Conservation (phyloP, 1,284 basidiomycete genomes). For the Trametes pubescens region DNA sequence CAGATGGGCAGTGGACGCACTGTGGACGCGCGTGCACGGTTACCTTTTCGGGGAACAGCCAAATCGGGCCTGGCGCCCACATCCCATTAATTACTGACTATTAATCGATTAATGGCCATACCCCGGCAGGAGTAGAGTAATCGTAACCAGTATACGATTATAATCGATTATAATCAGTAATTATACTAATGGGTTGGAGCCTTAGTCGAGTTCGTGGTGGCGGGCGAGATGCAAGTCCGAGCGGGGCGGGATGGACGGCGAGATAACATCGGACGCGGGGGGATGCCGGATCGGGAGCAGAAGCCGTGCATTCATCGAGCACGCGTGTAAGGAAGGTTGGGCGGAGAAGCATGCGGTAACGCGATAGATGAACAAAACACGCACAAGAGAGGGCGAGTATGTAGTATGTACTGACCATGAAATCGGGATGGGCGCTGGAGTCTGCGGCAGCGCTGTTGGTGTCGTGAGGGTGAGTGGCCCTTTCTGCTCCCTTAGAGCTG, state of each 20-base stretch:
- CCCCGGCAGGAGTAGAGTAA: too few relatives aligned
- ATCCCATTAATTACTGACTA: too few relatives aligned
- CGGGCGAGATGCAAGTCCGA: constrained; percentile 4
- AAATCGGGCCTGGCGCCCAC: too few relatives aligned
- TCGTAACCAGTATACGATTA: too few relatives aligned
- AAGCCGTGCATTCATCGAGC: background rate
- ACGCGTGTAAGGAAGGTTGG: background rate
- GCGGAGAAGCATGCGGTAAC: background rate
- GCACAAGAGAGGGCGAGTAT: background rate
- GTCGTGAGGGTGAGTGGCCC: background rate
- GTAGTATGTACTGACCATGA: background rate
- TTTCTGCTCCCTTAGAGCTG: background rate
- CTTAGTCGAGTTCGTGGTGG: too few relatives aligned
- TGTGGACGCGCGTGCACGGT: too few relatives aligned
- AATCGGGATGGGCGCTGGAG: background rate
- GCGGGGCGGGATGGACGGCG: background rate
- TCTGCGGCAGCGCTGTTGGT: background rate
- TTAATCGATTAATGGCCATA: too few relatives aligned
- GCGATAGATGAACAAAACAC: background rate
- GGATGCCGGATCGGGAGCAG: constrained; percentile 10
- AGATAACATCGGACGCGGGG: constrained; percentile 19
- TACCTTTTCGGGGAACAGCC: too few relatives aligned
- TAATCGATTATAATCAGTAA: too few relatives aligned
- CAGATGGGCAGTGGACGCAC: too few relatives aligned
- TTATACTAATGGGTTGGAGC: too few relatives aligned